Percentiles rank a stretch among this genome's conserved stretches.
Conservation (phyloP, 2,329 filamentous ascomycete species). For the Elsinoe batatas region DNA sequence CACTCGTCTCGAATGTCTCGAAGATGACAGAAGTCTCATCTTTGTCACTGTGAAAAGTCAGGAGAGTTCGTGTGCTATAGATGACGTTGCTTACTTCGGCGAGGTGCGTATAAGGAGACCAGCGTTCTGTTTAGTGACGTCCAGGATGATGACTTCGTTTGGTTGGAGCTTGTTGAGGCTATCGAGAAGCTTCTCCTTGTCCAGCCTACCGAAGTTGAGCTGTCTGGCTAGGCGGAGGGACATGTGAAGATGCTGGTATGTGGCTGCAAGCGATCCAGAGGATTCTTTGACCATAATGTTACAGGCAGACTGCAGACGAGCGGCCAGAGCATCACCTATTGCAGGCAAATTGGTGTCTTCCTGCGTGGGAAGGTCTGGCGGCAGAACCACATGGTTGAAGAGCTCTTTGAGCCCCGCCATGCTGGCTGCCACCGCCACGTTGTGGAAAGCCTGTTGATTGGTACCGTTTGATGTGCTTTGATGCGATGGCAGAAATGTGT, state of each 20-base stretch:
- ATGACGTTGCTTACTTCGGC: neutral
- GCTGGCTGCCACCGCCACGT: neutral
- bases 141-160: neutral
- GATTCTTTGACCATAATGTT: neutral
- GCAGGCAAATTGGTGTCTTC: neutral
- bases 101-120: neutral
- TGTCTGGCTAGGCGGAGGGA: neutral
- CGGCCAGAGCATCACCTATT: neutral
- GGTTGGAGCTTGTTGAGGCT: neutral
- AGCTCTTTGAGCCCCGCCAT: conserved; percentile 5
- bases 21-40: conserved; percentile 34
- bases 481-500: neutral
- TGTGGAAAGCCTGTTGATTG: neutral
- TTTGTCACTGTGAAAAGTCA: conserved; percentile 12
- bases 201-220: neutral
- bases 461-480: too few relatives aligned
- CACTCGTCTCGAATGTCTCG: conserved; percentile 53
- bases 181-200: neutral
- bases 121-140: conserved; percentile 11
- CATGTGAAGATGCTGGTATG: neutral
- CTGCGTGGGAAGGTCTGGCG: conserved; percentile 9
- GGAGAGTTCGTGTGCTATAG: neutral
- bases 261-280: neutral
- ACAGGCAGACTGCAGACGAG: neutral
- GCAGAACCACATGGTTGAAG: conserved; percentile 12